phyloP scores from a whole-genome alignment of 345 rosid species.

The Streptanthus diversifolius region DNA sequence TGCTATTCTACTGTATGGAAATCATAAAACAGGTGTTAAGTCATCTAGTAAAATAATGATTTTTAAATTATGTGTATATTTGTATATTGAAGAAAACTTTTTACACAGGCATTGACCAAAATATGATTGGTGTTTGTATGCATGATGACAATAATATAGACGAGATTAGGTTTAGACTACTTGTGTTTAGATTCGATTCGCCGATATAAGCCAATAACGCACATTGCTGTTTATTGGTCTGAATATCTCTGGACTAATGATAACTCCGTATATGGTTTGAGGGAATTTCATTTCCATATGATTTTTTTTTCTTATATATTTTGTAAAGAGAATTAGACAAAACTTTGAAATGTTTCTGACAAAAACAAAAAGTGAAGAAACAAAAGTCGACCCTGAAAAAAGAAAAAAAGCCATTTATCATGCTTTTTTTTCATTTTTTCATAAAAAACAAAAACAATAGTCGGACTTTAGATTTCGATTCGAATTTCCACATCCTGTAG shows the following conservation, averaged over 20 bases:
- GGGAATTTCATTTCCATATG: not conserved
- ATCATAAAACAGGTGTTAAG: not conserved
- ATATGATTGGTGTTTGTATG: not conserved
- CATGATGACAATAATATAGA: not conserved
- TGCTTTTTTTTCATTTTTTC: not conserved
- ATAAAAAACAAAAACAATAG: not conserved
- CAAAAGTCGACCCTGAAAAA: not conserved
- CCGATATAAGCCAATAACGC: not conserved
- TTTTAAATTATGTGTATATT: not conserved
- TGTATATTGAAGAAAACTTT: not conserved
- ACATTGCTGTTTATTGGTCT: not conserved
- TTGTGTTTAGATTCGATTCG: not conserved
- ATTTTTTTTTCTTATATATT: not conserved
- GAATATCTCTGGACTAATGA: not conserved
- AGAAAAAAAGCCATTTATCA: not conserved
- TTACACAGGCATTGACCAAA: not conserved
- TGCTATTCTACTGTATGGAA: not conserved
- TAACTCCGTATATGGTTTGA: not conserved
- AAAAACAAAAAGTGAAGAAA: not conserved
- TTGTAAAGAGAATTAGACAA: not conserved
- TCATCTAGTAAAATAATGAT: not conserved
- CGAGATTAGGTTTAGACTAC: not conserved
- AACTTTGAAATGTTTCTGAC: not conserved
- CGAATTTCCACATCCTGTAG: not conserved
- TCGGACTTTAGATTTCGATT: not conserved